Conservation (phyloP, 2,329 filamentous ascomycete genomes). For the Alternaria burnsii region DNA sequence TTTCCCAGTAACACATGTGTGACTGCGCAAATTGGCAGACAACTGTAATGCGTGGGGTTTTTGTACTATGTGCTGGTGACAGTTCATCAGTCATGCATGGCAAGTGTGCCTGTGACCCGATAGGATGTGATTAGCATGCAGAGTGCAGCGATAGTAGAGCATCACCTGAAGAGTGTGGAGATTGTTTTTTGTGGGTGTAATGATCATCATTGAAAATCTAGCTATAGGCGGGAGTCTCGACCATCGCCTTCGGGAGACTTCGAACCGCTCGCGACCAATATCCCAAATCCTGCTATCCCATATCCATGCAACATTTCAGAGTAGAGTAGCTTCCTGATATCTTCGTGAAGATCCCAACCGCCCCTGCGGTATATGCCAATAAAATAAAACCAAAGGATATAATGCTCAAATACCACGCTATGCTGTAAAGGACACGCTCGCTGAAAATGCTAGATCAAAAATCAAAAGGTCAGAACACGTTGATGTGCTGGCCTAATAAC, state of each 20-base stretch:
- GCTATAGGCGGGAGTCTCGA: conserved; percentile 39
- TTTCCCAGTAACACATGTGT: conserved; percentile 9
- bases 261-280: conserved; percentile 27
- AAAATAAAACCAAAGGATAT: conserved; percentile 32
- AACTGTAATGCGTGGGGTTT: conserved; percentile 2
- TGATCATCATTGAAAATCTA: conserved; percentile 33
- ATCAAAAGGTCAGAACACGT: conserved; percentile 40
- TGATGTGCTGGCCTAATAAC: conserved; percentile 46
- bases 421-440: conserved; percentile 47
- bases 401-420: conserved; percentile 39
- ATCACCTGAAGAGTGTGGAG: conserved; percentile 29
- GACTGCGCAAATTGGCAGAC: conserved; percentile 9
- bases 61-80: conserved; percentile 5
- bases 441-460: conserved; percentile 51
- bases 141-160: conserved; percentile 19
- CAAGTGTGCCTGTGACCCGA: conserved; percentile 19
- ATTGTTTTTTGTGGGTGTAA: conserved; percentile 20
- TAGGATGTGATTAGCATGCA: conserved; percentile 26
- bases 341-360: conserved; percentile 16
- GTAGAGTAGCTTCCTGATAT: conserved; percentile 31
- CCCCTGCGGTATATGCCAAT: conserved; percentile 22
- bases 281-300: conserved; percentile 12
- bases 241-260: conserved; percentile 35
- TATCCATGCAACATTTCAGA: conserved; percentile 26
- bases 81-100: conserved; percentile 4